Evolutionary conservation across 1,139 yeast species (phyloP).

Genomic region (Saccharomyces hybrid): DNA sequence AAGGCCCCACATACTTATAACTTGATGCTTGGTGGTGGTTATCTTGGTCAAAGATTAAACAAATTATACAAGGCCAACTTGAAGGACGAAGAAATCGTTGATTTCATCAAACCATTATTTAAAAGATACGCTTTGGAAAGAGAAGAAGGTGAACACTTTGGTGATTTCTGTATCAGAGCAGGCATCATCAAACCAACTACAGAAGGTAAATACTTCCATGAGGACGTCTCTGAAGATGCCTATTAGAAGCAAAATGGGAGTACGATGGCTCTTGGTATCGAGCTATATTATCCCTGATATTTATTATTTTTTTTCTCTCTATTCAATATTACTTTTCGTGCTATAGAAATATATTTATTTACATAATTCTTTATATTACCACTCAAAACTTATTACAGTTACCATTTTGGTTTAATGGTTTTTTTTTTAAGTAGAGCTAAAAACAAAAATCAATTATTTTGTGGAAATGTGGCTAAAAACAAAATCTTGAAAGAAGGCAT

Average conservation of each 20-base stretch:
- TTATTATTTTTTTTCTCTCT: background rate
- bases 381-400: background rate
- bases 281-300: background rate
- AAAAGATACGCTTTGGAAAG: conserved; percentile 93
- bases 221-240: conserved; percentile 79
- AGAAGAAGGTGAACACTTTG: conserved; percentile 86
- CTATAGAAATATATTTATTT: background rate
- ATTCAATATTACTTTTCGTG: background rate
- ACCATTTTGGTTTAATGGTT: background rate
- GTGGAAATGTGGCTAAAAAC: background rate
- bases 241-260: background rate
- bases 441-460: background rate
- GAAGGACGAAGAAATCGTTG: conserved; percentile 82
- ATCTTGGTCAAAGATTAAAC: conserved; percentile 87
- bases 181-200: conserved; percentile 83
- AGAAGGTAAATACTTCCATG: conserved; percentile 93
- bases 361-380: background rate
- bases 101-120: conserved; percentile 72
- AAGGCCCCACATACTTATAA: conserved; percentile 92
- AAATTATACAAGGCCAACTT: conserved; percentile 84
- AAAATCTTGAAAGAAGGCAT: background rate
- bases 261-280: too few relatives aligned
- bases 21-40: conserved; percentile 94
- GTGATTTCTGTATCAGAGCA: conserved; percentile 81
- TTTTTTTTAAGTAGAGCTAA: too few relatives aligned